Conservation (phyloP, 495 filamentous ascomycete genomes). For the Jackrogersella minutella region DNA sequence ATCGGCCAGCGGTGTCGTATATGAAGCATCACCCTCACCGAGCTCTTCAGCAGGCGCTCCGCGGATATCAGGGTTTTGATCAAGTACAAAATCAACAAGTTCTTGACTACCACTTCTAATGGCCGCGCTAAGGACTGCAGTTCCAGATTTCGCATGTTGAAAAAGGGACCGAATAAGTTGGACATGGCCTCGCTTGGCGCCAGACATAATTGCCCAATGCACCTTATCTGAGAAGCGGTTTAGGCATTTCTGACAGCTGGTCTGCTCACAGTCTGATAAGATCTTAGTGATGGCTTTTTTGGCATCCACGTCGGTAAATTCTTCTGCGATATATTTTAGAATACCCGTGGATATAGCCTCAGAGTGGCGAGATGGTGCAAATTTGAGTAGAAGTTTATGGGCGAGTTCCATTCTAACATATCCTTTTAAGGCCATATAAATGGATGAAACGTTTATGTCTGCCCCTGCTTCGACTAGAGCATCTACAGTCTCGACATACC, state of each 20-base stretch:
- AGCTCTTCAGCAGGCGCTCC: background rate
- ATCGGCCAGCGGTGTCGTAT: conserved; percentile 21
- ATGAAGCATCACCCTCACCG: background rate
- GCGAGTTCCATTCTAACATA: conserved; percentile 21
- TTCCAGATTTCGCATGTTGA: background rate
- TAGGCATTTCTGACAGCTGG: background rate
- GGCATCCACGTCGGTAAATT: conserved; percentile 5
- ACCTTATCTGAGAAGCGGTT: background rate
- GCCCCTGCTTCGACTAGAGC: conserved; percentile 12
- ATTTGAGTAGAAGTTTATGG: background rate
- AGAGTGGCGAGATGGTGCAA: background rate
- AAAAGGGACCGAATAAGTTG: conserved; percentile 17
- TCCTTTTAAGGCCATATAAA: background rate
- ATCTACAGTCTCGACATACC: conserved; percentile 12
- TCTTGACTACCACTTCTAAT: conserved; percentile 11
- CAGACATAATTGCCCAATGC: background rate
- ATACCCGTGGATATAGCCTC: background rate
- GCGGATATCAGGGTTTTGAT: conserved; percentile 13
- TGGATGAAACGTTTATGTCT: background rate
- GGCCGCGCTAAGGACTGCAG: conserved; percentile 15
- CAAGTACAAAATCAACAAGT: conserved; percentile 21
- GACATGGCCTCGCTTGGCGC: conserved; percentile 5
- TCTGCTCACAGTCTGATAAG: conserved; percentile 11
- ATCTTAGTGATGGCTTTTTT: conserved; percentile 1
- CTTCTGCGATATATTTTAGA: background rate